Conservation (phyloP, 495 filamentous ascomycete species). For the Aspergillus campestris region DNA sequence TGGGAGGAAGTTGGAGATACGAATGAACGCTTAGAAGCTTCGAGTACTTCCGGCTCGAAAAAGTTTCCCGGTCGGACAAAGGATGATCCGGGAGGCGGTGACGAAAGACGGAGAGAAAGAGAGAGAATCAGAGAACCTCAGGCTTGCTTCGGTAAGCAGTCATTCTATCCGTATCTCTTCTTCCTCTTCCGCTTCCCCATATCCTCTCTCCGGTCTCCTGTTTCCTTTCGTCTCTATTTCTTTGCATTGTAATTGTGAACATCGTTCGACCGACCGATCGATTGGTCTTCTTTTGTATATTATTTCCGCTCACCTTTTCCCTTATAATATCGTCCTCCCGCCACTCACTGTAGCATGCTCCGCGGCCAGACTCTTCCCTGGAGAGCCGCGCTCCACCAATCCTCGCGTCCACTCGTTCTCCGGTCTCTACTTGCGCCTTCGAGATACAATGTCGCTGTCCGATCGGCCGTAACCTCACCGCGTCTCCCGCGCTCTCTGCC, state of each 20-base stretch:
- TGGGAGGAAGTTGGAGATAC: background rate
- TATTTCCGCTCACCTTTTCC: slow-evolving; percentile 1
- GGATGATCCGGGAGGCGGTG: slow-evolving; percentile 15
- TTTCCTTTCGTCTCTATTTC: slow-evolving; percentile 4
- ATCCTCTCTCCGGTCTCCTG: slow-evolving; percentile 5
- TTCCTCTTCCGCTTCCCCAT: slow-evolving; percentile 8
- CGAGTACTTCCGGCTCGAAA: slow-evolving; percentile 21
- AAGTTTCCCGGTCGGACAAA: slow-evolving; percentile 28
- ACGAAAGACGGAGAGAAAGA: slow-evolving; percentile 17
- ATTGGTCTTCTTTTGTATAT: slow-evolving; percentile 1
- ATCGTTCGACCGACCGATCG: background rate
- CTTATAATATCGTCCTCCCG: background rate
- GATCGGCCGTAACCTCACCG: slow-evolving; percentile 22
- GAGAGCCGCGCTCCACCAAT: slow-evolving; percentile 46
- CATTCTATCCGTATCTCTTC: slow-evolving; percentile 15
- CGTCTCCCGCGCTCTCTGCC: slow-evolving; percentile 22
- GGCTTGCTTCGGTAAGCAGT: slow-evolving; percentile 28
- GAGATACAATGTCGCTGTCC: slow-evolving; percentile 32
- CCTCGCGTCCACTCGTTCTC: slow-evolving; percentile 29
- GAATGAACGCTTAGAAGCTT: slow-evolving; percentile 27
- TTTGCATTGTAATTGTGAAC: background rate
- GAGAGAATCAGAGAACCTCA: no score
- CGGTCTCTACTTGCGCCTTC: slow-evolving; percentile 24
- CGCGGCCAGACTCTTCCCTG: slow-evolving; percentile 47
- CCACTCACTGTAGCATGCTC: slow-evolving; percentile 38